A percentile compares a stretch with the other conserved stretches of the same genome.
phyloP scores from a whole-genome alignment of 768 basidiomycete genomes.

The Termitomyces sp. region DNA sequence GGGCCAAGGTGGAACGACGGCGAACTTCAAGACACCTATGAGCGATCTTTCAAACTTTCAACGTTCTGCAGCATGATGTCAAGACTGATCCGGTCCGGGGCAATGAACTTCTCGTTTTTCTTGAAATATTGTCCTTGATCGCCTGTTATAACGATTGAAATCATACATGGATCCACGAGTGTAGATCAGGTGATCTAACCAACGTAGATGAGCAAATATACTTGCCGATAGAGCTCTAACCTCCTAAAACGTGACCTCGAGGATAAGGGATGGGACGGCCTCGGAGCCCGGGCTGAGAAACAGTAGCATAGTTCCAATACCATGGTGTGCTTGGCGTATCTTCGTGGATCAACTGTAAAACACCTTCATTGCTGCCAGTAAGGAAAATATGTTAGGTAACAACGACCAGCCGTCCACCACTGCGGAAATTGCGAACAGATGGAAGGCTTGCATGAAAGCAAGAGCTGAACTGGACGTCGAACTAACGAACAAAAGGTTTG shows the following conservation, averaged over 20 bases:
- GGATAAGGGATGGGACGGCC: slow-evolving; percentile 5
- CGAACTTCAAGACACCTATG: too few relatives aligned
- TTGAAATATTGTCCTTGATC: slow-evolving; percentile 23
- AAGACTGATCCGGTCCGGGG: too few relatives aligned
- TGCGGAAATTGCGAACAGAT: too few relatives aligned
- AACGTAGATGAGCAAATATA: neutral
- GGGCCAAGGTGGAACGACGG: too few relatives aligned
- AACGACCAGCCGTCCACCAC: too few relatives aligned
- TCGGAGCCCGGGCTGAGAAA: slow-evolving; percentile 2
- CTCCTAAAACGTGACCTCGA: slow-evolving; percentile 7
- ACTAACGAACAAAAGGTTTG: too few relatives aligned
- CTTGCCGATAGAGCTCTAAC: slow-evolving; percentile 4
- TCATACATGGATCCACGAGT: slow-evolving; percentile 15
- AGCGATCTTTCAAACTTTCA: too few relatives aligned
- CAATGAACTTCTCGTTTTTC: slow-evolving; percentile 20
- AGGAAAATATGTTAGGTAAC: too few relatives aligned
- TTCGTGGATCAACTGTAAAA: neutral
- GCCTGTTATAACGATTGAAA: slow-evolving; percentile 22
- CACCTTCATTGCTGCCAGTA: neutral
- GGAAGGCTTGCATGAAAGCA: too few relatives aligned
- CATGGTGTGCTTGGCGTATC: slow-evolving; percentile 4
- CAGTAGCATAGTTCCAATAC: slow-evolving; percentile 10
- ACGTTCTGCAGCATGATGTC: too few relatives aligned
- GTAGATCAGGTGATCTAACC: neutral
- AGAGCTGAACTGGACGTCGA: too few relatives aligned